These are phyloP conservation scores for Ogataea neopini DNA, from an alignment of 805 yeast species.

Conservation along the genomic window DNA sequence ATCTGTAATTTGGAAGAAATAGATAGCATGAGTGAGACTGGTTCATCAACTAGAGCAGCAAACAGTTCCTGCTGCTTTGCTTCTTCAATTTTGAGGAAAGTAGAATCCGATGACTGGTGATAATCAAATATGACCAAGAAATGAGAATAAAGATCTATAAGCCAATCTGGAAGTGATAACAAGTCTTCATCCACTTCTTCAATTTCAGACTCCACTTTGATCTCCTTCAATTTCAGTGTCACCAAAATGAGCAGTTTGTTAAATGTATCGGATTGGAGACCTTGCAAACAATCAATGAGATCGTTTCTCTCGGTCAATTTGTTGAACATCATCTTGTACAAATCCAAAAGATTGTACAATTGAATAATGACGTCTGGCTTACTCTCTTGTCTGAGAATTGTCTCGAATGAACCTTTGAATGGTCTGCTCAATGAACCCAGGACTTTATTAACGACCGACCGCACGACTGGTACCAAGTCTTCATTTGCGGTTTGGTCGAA, in stretches of 20 bases:
- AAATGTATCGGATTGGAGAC: conserved; percentile 36
- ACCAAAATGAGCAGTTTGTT: conserved; percentile 43
- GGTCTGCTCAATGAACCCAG: conserved; percentile 60
- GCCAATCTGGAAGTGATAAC: conserved; percentile 79
- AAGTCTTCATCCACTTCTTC: conserved; percentile 51
- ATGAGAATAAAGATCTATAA: conserved; percentile 62
- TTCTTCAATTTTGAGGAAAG: conserved; percentile 43
- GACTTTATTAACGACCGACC: conserved; percentile 47
- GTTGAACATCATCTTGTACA: conserved; percentile 70
- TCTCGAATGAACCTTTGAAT: conserved; percentile 64
- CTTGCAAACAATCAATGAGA: conserved; percentile 29
- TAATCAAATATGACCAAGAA: conserved; percentile 58
- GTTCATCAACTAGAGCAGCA: conserved; percentile 46
- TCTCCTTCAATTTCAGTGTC: conserved; percentile 38
- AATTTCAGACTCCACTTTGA: conserved; percentile 33
- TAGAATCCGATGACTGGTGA: conserved; percentile 32
- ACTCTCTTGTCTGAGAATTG: conserved; percentile 64
- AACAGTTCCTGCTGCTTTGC: conserved; percentile 40
- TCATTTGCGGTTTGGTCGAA: conserved; percentile 30
- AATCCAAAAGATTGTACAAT: conserved; percentile 60
- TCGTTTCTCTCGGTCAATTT: conserved; percentile 38
- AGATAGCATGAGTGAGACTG: conserved; percentile 40
- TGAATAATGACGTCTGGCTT: conserved; percentile 56
- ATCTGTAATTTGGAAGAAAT: conserved; percentile 26
- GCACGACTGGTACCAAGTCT: conserved; percentile 28